Evolutionary conservation across 2,329 filamentous ascomycete genomes (phyloP), one percentile per base, ranked within the genome.

Genomic region (Xenosphaeropsis pyriputrescens): DNA sequence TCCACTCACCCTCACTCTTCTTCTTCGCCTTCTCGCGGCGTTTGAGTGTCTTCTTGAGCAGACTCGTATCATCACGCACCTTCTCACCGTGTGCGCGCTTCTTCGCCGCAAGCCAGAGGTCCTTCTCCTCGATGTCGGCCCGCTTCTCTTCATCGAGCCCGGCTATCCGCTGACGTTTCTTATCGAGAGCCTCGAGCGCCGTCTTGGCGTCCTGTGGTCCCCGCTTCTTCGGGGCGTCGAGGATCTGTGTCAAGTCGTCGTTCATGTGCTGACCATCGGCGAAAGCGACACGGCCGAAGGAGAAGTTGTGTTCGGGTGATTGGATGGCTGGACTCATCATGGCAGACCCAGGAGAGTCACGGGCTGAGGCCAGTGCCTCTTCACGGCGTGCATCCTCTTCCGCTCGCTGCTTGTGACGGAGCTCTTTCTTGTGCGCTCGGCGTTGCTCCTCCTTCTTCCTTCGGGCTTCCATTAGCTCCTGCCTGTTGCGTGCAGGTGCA

Each of bases 1-100:
- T 70, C 84, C 91, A 96, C 53, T 91, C 85, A 54, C 81, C 79
- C 57, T 85, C 85, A 55, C 84, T 93, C 74, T 91, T 93, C 61
- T 79, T 80, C 74, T 95, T 96, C 37, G 72, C 66, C 47, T 79
- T 75, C 52, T 95, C 85, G 64, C 94, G 93, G 47, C 89, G 78
- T 70, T 95, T 95, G 47, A 96, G 67, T 0, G 88, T 83, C 68
- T 94, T 95, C 68, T 94, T 95, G 18, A 98, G 69, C 40, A 94
- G 62, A 34, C 72, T 75, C 45, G 85, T 85, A 56, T 94, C 85
- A 53, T 96, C 86, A 42, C 76, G 77, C 26, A 95, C 79, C 55
- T 85, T 83, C 54, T 94, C 88, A 35, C 91, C 91, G 56, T 93
- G 84, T 2, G 81, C 85, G 17, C 82, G 77, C 59, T 85, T 85